Percentiles rank a stretch among this genome's conserved stretches.
Evolutionary conservation across 768 basidiomycete genomes (phyloP).

Genomic region (Pisolithus microcarpus): DNA sequence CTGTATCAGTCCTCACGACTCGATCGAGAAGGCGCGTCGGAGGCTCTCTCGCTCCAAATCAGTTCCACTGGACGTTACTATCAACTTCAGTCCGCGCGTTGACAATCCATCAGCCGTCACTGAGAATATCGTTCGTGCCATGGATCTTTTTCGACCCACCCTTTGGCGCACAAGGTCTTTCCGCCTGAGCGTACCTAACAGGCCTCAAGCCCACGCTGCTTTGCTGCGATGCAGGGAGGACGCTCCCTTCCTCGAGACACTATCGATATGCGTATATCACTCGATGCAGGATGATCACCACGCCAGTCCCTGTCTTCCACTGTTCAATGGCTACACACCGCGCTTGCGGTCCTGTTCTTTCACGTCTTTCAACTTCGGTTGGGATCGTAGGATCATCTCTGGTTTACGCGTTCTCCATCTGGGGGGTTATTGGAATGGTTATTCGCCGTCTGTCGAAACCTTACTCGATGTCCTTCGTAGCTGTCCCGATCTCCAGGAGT

Average conservation of each 20-base stretch:
- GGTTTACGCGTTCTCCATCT: slow-evolving; percentile 65
- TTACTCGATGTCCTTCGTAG: slow-evolving; percentile 62
- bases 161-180: slow-evolving; percentile 73
- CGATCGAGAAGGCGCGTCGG: slow-evolving; percentile 61
- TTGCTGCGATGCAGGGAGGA: slow-evolving; percentile 66
- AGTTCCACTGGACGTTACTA: slow-evolving; percentile 63
- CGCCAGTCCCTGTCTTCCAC: slow-evolving; percentile 50
- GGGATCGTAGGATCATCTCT: slow-evolving; percentile 58
- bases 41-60: slow-evolving; percentile 71
- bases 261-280: slow-evolving; percentile 66
- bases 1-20: slow-evolving; percentile 63
- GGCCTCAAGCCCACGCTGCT: slow-evolving; percentile 71
- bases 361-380: slow-evolving; percentile 81
- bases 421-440: slow-evolving; percentile 74
- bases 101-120: slow-evolving; percentile 54
- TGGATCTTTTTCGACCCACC: slow-evolving; percentile 75
- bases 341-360: slow-evolving; percentile 65
- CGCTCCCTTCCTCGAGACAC: slow-evolving; percentile 67
- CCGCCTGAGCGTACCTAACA: slow-evolving; percentile 67
- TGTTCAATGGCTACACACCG: slow-evolving; percentile 74
- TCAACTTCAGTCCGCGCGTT: slow-evolving; percentile 64
- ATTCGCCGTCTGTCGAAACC: slow-evolving; percentile 58
- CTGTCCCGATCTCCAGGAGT: slow-evolving; percentile 73
- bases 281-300: slow-evolving; percentile 75
- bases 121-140: slow-evolving; percentile 62